Evolutionary conservation across 768 basidiomycete species (phyloP), one percentile per base, ranked within the genome.

Genomic region (Exidia glandulosa): DNA sequence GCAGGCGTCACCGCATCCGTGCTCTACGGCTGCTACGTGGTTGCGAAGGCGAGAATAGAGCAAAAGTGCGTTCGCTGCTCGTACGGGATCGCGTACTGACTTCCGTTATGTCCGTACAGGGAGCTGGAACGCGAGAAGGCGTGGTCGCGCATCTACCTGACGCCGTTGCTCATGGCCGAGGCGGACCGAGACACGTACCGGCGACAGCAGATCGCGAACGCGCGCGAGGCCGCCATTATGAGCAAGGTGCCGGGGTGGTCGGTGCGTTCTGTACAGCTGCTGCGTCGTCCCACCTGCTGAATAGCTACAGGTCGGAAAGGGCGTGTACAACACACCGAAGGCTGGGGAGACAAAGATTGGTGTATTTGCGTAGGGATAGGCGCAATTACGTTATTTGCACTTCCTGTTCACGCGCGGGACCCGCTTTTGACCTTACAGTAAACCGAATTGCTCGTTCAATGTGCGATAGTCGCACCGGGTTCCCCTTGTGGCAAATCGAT

Each of bases 131-230:
- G 95, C 63, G 95, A 99, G 77, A 87, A 88, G 74, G 84, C 85
- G 34, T 97, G 95, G 95, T 90, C 94, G 61, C 84, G 95, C 63
- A 93, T 99, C 69, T 86, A 98, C 76, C 81, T 96, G 33, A 86
- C 94, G 32, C 96, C 95, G 10, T 71, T 97, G 60, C 79, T 99
- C 52, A 79, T 94, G 66, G 95, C 95, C 37, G 95, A 99, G 71
- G 86, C 86, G 3, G 95, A 99, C 76, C 87, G 96, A 59, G 92
- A 94, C 71, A 78, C 80, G 59, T 93, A 90, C 76, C 80, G 91
- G 62, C 82, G 90, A 37, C 75, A 85, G 67, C 81, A 85, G 68
- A 92, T 90, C n/a, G 84, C 84, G 56, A 57, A 87, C 58, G 86
- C 76, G 30, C 74, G 91, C 52, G 96, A 98, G 74, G 79, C 77